Evolutionary conservation across 768 basidiomycete genomes (phyloP), one percentile per base, ranked within the genome.

Genomic region (Wakefieldia striispora): DNA sequence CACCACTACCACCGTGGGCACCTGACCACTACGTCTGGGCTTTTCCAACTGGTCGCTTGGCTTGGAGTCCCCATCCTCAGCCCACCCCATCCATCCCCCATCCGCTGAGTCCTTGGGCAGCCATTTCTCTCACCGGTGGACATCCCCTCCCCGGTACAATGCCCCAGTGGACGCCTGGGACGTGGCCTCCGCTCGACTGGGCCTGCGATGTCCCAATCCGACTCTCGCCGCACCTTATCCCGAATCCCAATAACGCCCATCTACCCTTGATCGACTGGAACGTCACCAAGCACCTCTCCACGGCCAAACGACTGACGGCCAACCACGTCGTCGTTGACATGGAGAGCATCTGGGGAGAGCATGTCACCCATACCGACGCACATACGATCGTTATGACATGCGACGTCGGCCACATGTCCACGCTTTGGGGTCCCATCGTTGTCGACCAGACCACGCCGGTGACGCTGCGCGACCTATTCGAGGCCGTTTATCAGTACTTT

Each of bases 361-460:
- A 55, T 0, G 53, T 61, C 39, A 69, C 67, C 7, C 36, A 55
- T 14, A 66, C 65, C 17, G 38, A 55, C 0, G 52, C 58, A 1
- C 38, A 50, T 4, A 59, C 24, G 11, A 21, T 72, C 43, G 36
- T 59, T 14, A 60, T 73, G 13, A 49, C 51, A 4, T 63, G 64
- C 39, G 59, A 61, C 29, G 33, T 53, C 12, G 61, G 55, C 10
- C 21, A 55, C 50, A 55, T 65, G 60, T 56, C 58, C 4, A 54
- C 54, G 4, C 59, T 66, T 36, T 75, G 84, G 83, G 78, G 79
- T 2, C 76, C 77, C 1, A 73, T 84, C 49, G 50, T 72, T 34
- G 57, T 82, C 42, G 58, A 73, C 10, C 68, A 65, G 10, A 52
- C 54, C 11, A 51, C 59, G 12, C 42, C 51, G 1, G 65, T 78